A percentile compares a stretch with the other conserved stretches of the same genome.
These are phyloP conservation scores for Solanum hybrid DNA, from an alignment of 305 asterid species.

Conservation along the genomic window DNA sequence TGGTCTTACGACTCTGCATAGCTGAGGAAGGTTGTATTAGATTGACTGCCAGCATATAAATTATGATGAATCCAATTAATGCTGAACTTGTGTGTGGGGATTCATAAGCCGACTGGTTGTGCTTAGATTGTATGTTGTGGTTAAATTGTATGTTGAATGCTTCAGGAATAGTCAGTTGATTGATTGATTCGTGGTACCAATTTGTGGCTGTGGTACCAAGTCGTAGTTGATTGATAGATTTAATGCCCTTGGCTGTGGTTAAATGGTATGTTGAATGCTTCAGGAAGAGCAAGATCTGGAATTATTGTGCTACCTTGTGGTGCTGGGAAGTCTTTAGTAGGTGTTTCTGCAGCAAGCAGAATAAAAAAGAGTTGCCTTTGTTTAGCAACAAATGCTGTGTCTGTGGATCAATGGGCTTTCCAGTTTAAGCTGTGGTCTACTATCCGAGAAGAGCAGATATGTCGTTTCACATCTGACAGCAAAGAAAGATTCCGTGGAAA, in stretches of 20 bases:
- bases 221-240: background rate
- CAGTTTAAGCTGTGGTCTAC: constrained; percentile 97
- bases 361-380: constrained; percentile 96
- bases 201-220: background rate
- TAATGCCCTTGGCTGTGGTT: constrained; percentile 3
- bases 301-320: constrained; percentile 99
- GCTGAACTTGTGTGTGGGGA: background rate
- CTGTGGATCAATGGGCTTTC: constrained; percentile 99
- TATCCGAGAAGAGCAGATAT: constrained; percentile 83
- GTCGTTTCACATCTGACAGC: constrained; percentile 92
- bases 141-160: background rate
- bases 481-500: constrained; percentile 96
- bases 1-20: background rate
- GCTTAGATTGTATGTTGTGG: background rate
- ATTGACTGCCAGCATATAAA: background rate
- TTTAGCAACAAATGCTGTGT: constrained; percentile 98
- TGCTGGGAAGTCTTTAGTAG: constrained; percentile 98
- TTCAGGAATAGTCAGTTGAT: background rate
- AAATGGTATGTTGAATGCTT: constrained; percentile 6
- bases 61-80: background rate
- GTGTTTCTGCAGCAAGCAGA: constrained; percentile 95
- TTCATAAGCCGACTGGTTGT: background rate
- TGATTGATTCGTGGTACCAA: background rate
- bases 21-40: background rate
- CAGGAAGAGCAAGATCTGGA: constrained; percentile 98